Base-by-base conservation (phyloP, 345 rosid genomes). In the Camelina hispida region DNA sequence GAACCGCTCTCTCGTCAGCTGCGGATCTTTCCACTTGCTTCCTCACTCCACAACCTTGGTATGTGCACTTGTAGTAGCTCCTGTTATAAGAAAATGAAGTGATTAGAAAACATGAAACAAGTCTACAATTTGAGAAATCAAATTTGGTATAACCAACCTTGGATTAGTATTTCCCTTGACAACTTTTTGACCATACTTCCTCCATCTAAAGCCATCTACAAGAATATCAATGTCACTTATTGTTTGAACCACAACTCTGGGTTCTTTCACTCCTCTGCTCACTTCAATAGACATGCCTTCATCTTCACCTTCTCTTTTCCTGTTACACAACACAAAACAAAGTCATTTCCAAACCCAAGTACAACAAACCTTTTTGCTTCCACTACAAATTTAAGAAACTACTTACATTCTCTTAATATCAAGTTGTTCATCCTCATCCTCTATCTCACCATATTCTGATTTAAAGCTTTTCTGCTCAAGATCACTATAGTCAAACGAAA, bases 151-250 rank as follows among this genome's bases (percentile, higher is more conserved):
- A 63, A 63, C 6, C 38, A 72, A 94, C 98, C 97, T 87, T 37
- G 99, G 99, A 81, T 95, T 92, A n/a, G 98, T 97, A 70, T 95
- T 95, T 23, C 99, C 98, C 60, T 95, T 95, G 58, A 92, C 98
- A 38, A 90, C 99, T 84, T 92, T 95, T 81, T 95, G 99, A 64
- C 99, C 99, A 77, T 92, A 95, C 73, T 92, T 95, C 74, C 99
- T 95, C 99, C 98, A 92, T 75, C 93, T 89, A 61, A 89, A 95
- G 0, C 99, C 99, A 88, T 95, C 99, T 51, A 89, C 86, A 28
- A 95, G 90, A 78, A 95, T 87, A 86, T 95, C 98, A 59, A 95
- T 92, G 67, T 90, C 96, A 80, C 99, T 95, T 25, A 92, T 89
- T 16, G 99, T 95, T 66, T 95, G 98, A 80, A 95, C 98, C 23